phyloP scores from a whole-genome alignment of 805 yeast genomes.

The Deakozyma indianensis region DNA sequence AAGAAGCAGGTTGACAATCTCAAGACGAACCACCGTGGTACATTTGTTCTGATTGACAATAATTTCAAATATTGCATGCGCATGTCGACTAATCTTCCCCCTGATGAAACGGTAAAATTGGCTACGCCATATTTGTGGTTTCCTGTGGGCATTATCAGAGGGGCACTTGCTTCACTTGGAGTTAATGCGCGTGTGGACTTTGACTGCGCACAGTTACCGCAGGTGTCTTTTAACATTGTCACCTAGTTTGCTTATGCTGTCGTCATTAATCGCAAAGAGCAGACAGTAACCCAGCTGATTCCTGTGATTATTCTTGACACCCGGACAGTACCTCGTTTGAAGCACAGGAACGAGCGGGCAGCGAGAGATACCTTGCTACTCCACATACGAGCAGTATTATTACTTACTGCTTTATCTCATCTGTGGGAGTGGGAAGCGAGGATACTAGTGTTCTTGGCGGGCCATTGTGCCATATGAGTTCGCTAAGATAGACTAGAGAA shows the following conservation, averaged over 20 bases:
- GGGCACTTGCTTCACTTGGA: constrained; percentile 56
- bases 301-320: too few relatives aligned
- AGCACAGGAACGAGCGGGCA: too few relatives aligned
- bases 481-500: too few relatives aligned
- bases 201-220: constrained; percentile 46
- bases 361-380: too few relatives aligned
- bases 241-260: constrained; percentile 1
- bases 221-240: constrained; percentile 59
- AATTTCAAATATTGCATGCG: constrained; percentile 38
- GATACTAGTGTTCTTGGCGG: too few relatives aligned
- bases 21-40: constrained; percentile 81
- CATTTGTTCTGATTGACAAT: constrained; percentile 65
- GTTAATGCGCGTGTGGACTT: constrained; percentile 51
- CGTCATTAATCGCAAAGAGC: too few relatives aligned
- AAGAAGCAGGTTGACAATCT: constrained; percentile 84
- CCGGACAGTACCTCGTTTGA: too few relatives aligned
- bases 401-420: too few relatives aligned
- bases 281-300: too few relatives aligned
- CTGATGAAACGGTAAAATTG: constrained; percentile 17
- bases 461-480: too few relatives aligned
- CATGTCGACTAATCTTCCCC: constrained; percentile 26
- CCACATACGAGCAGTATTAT: too few relatives aligned
- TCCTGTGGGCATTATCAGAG: constrained; percentile 65
- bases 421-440: too few relatives aligned
- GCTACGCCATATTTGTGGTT: constrained; percentile 44